A percentile compares a stretch with the other conserved stretches of the same genome.
phyloP scores from a whole-genome alignment of 2,329 filamentous ascomycete genomes.

The Ascochyta rabiei region DNA sequence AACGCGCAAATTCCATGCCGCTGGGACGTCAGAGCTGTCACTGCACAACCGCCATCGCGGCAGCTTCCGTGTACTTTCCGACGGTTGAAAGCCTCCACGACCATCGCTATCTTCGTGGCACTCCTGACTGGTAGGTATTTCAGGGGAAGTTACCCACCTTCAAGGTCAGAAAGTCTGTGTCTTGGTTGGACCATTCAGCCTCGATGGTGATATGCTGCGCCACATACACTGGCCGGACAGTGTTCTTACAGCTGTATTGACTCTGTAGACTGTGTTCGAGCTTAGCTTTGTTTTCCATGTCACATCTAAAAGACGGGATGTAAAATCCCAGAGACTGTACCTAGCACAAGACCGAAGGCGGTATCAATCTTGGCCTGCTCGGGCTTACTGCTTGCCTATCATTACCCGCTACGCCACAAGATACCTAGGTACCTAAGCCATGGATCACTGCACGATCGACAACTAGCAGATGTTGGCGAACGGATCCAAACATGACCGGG shows the following conservation, averaged over 20 bases:
- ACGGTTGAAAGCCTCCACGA: conserved; percentile 1
- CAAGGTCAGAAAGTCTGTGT: not conserved
- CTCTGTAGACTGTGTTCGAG: not conserved
- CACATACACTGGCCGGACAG: not conserved
- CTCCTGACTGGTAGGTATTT: conserved; percentile 1
- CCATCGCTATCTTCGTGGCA: conserved; percentile 1
- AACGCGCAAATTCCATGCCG: conserved; percentile 7
- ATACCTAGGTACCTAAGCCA: no score
- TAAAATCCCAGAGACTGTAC: not conserved
- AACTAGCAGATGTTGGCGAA: not conserved
- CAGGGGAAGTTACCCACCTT: conserved; percentile 8
- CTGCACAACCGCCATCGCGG: conserved; percentile 12
- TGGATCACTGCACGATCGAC: not conserved
- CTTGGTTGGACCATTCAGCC: not conserved
- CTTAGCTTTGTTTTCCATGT: not conserved
- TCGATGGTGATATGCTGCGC: not conserved
- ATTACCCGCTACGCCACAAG: not conserved
- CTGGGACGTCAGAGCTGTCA: conserved; percentile 26
- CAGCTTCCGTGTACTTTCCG: conserved; percentile 8
- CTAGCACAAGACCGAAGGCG: not conserved
- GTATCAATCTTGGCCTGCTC: not conserved
- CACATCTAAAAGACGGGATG: not conserved
- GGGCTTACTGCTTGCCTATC: not conserved
- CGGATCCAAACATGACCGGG: not conserved
- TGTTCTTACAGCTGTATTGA: not conserved